Evolutionary conservation across 345 rosid genomes (phyloP).

Genomic region (sweet orange (Citrus sinensis)): DVS_A1.0 CM039161.1:24159001-24159500

Average conservation of each 20-base stretch:
- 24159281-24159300: background rate
- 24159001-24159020: constrained; percentile 25
- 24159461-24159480: background rate
- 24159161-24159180: constrained; percentile 26
- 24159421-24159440: background rate
- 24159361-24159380: background rate
- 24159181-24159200: constrained; percentile 8
- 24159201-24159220: constrained; percentile 10
- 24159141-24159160: constrained; percentile 8
- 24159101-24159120: constrained; percentile 26
- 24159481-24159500: background rate
- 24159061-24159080: constrained; percentile 21
- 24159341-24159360: background rate
- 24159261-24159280: constrained; percentile 4
- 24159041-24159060: constrained; percentile 33
- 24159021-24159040: constrained; percentile 22
- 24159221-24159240: constrained; percentile 16
- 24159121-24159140: constrained; percentile 7
- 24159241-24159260: constrained; percentile 26
- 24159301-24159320: background rate
- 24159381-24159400: background rate
- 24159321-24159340: background rate
- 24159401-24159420: background rate
- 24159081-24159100: constrained; percentile 18
- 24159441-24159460: background rate